These are phyloP conservation scores for Parmelia sp. DNA, from an alignment of 495 filamentous ascomycete genomes.

Conservation along the genomic window DNA sequence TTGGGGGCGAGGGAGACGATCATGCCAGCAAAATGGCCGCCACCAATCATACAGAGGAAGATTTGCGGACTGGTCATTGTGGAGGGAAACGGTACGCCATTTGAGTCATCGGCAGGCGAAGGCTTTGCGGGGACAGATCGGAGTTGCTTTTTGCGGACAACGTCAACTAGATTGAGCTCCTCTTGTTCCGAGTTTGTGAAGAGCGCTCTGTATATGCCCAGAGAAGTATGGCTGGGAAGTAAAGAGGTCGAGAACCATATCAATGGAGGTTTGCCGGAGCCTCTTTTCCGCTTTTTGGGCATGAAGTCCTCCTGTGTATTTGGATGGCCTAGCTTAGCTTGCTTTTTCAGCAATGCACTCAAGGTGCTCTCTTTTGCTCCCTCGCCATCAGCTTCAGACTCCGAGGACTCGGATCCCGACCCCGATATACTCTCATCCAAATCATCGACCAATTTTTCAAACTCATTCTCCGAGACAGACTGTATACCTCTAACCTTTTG, in stretches of 20 bases:
- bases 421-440: slow-evolving; percentile 90
- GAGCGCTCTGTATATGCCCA: slow-evolving; percentile 79
- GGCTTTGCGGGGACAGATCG: slow-evolving; percentile 55
- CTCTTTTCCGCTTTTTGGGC: slow-evolving; percentile 42
- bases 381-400: slow-evolving; percentile 50
- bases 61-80: slow-evolving; percentile 65
- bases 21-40: slow-evolving; percentile 97
- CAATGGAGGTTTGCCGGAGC: slow-evolving; percentile 63
- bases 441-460: slow-evolving; percentile 74
- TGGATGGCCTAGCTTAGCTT: slow-evolving; percentile 60
- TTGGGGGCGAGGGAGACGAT: slow-evolving; percentile 81
- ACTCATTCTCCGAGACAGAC: slow-evolving; percentile 68
- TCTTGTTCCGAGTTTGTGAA: slow-evolving; percentile 67
- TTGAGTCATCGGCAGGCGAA: slow-evolving; percentile 37
- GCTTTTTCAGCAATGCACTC: slow-evolving; percentile 69
- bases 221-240: slow-evolving; percentile 68
- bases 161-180: slow-evolving; percentile 55
- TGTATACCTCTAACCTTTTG: slow-evolving; percentile 67
- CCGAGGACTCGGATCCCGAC: slow-evolving; percentile 53
- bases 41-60: slow-evolving; percentile 97
- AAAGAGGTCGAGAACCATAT: slow-evolving; percentile 76
- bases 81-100: slow-evolving; percentile 44
- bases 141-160: slow-evolving; percentile 68
- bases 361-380: slow-evolving; percentile 56
- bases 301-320: slow-evolving; percentile 44